Percentiles rank a stretch among this genome's conserved stretches.
These are phyloP conservation scores for Mucor mucedo DNA, from an alignment of 371 early-diverging fungal genomes.

Conservation along the genomic window DNA sequence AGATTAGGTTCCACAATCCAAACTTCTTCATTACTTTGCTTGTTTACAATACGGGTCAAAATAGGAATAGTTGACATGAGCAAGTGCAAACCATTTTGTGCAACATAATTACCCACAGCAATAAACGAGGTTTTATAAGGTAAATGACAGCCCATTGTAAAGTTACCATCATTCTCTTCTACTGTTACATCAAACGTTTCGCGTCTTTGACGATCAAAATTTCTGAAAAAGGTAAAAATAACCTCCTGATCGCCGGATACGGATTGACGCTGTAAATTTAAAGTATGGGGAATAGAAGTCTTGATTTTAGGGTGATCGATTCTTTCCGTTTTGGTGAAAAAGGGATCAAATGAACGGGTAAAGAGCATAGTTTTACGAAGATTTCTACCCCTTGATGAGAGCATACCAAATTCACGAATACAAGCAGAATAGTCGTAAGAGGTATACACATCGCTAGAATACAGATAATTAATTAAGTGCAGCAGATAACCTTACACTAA, in stretches of 20 bases:
- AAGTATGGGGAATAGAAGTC: conserved; percentile 49
- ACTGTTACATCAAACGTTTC: conserved; percentile 56
- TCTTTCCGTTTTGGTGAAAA: conserved; percentile 63
- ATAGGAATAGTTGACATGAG: conserved; percentile 73
- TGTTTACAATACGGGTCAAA: conserved; percentile 46
- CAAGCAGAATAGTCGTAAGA: conserved; percentile 83
- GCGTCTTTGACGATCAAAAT: conserved; percentile 60
- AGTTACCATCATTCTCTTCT: conserved; percentile 22
- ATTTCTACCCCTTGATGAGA: conserved; percentile 70
- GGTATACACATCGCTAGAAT: conserved; percentile 72
- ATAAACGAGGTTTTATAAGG: conserved; percentile 72
- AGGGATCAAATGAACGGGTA: conserved; percentile 67
- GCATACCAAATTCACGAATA: conserved; percentile 78
- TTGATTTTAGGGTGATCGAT: conserved; percentile 37
- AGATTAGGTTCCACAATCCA: conserved; percentile 72
- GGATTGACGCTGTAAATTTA: conserved; percentile 59
- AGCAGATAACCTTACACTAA: conserved; percentile 7
- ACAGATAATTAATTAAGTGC: neutral
- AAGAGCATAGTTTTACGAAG: conserved; percentile 68
- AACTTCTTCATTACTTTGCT: conserved; percentile 52
- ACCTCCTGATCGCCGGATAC: conserved; percentile 41
- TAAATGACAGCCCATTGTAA: conserved; percentile 53
- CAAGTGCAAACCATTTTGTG: conserved; percentile 60
- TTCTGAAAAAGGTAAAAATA: conserved; percentile 71
- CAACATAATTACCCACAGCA: conserved; percentile 68